These are phyloP conservation scores for Bremia lactucae DNA, from an alignment of 352 stramenopile genomes.

Conservation along the genomic window DNA sequence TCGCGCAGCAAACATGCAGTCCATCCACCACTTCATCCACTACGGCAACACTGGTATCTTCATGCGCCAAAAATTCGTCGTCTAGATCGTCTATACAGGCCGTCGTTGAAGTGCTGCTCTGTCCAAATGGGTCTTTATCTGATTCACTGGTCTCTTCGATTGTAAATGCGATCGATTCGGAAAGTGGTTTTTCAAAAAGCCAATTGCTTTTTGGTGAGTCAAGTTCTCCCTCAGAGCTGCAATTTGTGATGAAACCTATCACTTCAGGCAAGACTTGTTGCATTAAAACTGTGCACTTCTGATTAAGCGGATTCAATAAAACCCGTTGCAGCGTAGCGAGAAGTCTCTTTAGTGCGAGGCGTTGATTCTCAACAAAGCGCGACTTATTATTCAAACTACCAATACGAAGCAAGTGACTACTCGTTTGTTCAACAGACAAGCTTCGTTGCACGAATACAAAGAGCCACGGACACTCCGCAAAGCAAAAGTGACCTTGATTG, in stretches of 20 bases:
- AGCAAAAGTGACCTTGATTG: conserved; percentile 30
- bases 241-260: conserved; percentile 27
- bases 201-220: conserved; percentile 14
- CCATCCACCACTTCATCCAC: conserved; percentile 12
- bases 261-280: conserved; percentile 21
- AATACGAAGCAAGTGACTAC: conserved; percentile 19
- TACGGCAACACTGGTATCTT: conserved; percentile 1
- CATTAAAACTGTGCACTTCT: conserved; percentile 26
- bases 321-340: conserved; percentile 30
- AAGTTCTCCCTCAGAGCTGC: conserved; percentile 4
- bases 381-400: conserved; percentile 9
- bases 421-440: conserved; percentile 15
- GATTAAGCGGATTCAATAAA: conserved; percentile 29
- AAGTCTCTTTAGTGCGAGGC: conserved; percentile 23
- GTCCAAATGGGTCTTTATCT: conserved; percentile 2
- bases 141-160: conserved; percentile 2
- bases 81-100: conserved; percentile 12
- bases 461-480: conserved; percentile 37
- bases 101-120: conserved; percentile 13
- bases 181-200: conserved; percentile 23
- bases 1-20: conserved; percentile 28
- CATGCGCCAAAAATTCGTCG: conserved; percentile 5
- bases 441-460: conserved; percentile 25
- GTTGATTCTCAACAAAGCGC: conserved; percentile 18
- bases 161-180: conserved; percentile 21